Percentiles rank a stretch among this genome's conserved stretches.
Conservation (phyloP, 2,329 filamentous ascomycete genomes). For the Ustulina deusta region DNA sequence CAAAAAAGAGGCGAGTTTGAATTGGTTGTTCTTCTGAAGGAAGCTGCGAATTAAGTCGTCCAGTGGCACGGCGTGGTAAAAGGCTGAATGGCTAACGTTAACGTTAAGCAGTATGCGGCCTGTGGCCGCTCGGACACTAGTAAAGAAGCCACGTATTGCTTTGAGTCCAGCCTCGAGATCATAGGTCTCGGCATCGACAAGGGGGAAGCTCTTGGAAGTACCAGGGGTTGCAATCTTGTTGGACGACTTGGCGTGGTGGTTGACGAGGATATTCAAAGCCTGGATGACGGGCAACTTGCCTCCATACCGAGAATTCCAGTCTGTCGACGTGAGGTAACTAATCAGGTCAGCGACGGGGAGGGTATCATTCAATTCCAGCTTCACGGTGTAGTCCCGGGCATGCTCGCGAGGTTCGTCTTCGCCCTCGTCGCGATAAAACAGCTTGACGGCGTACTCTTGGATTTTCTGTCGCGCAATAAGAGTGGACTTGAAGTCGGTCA, state of each 20-base stretch:
- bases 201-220: constrained; percentile 47
- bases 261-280: constrained; percentile 46
- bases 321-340: constrained; percentile 26
- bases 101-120: constrained; percentile 53
- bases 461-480: constrained; percentile 49
- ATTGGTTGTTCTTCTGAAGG: not conserved
- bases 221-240: constrained; percentile 48
- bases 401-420: constrained; percentile 47
- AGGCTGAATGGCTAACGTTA: constrained; percentile 53
- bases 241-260: constrained; percentile 51
- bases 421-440: constrained; percentile 49
- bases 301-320: constrained; percentile 34
- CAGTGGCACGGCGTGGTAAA: constrained; percentile 45
- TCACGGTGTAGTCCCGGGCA: constrained; percentile 20
- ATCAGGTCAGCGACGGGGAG: constrained; percentile 17
- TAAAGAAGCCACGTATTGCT: constrained; percentile 52
- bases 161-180: constrained; percentile 48
- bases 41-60: not conserved
- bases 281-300: constrained; percentile 46
- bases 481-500: constrained; percentile 53
- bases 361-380: not conserved
- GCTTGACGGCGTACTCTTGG: constrained; percentile 7
- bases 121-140: constrained; percentile 52
- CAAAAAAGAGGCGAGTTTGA: constrained; percentile 9
- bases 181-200: constrained; percentile 19